Conservation (phyloP, 129 eudicot genomes). For the Erigeron canadensis region DNA sequence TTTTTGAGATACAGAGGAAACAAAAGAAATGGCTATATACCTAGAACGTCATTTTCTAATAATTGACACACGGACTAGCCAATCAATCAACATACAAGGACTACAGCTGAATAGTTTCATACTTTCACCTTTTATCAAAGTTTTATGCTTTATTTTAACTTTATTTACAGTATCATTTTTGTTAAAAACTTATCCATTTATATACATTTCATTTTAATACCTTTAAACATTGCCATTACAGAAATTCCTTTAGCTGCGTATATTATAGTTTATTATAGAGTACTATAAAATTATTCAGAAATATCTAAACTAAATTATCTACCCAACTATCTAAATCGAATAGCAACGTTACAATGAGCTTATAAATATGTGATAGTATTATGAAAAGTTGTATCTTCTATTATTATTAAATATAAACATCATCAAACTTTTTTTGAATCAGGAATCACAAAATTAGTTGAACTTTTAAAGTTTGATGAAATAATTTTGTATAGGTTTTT, state of each 20-base stretch:
- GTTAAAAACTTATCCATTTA: slow-evolving; percentile 11
- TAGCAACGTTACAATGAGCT: too few species aligned
- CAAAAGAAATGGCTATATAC: neutral
- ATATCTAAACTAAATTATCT: too few species aligned
- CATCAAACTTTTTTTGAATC: too few species aligned
- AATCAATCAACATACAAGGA: slow-evolving; percentile 9
- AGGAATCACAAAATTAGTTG: too few species aligned
- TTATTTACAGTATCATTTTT: slow-evolving; percentile 1
- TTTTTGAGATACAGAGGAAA: neutral
- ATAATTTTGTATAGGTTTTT: too few species aligned
- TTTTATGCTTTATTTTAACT: slow-evolving; percentile 17
- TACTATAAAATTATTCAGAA: too few species aligned
- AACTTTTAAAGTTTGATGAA: too few species aligned
- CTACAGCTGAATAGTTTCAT: slow-evolving; percentile 13
- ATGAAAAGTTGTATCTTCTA: too few species aligned
- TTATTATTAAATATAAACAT: too few species aligned
- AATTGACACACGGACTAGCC: neutral
- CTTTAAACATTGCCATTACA: neutral
- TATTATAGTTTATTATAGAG: too few species aligned
- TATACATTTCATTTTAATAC: neutral
- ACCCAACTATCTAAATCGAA: too few species aligned
- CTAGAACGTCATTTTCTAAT: neutral
- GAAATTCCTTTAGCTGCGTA: neutral
- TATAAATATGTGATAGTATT: too few species aligned
- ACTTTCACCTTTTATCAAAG: neutral